Base-by-base conservation (phyloP, 495 filamentous ascomycete species). In the Xylaria palmicola region DNA sequence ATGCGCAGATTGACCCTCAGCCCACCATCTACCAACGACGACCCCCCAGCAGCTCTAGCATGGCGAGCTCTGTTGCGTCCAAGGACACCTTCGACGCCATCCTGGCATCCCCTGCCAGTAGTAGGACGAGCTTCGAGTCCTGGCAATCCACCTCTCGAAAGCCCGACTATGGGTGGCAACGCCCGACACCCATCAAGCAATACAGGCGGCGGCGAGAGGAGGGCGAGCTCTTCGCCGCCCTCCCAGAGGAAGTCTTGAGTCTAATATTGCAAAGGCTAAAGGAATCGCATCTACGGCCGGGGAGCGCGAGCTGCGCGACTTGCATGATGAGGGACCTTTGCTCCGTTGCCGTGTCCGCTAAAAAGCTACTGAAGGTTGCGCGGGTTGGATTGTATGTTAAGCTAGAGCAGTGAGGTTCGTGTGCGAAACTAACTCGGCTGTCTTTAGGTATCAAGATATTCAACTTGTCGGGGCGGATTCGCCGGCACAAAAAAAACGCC, bases 321-420 rank as follows among this genome's bases (percentile, higher is more conserved):
- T 93, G 91, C 74, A 91, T 86, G 73, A 86, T 90, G 77, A 84
- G 88, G 51, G 90, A 94, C 67, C 69, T 92, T 26, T 85, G 84
- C 65, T 80, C 83, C 51, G 78, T 92, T 30, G 84, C 86, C 37
- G 65, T 91, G 56, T 88, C 85, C 30, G 86, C 82, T 58, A 83
- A 85, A 50, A 83, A 85, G 37, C 88, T 89, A 80, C 78, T 89
- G 69, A 84, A 83, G 68, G 85, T 84, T 17, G 88, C 88, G 19
- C 79, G 85, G 60, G 78, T 77, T 55, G 78, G 80, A 62, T 72
- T 94, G 83, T 92, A 69, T 81, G 85, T 79, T 24, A 24, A 19
- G 13, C 12, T 27, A 41, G 24, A 45, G 12, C 17, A 51, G 17
- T 17, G 8, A 56, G n/a, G 47, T 9, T 10, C 22, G 58, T 22